Base-by-base conservation (phyloP, 2,329 filamentous ascomycete genomes). In the Aplosporella prunicola region DNA sequence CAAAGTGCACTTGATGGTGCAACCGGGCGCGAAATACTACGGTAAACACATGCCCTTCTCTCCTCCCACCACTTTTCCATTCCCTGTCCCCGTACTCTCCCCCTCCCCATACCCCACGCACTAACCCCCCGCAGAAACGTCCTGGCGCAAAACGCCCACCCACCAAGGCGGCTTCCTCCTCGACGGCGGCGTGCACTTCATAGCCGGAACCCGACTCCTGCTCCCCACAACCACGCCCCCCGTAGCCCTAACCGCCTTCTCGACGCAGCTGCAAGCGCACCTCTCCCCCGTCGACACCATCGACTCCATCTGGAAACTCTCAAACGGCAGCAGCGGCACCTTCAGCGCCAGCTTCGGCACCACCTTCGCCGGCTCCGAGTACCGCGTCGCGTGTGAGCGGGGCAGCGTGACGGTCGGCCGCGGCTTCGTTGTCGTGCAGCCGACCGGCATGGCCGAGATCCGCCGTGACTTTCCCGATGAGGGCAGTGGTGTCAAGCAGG, bases 81-180 rank as follows among this genome's bases (percentile, higher is more conserved):
- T n/a, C n/a, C n/a, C n/a, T n/a, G n/a, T n/a, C n/a, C n/a, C n/a
- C n/a, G n/a, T n/a, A n/a, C n/a, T n/a, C n/a, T n/a, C n/a, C n/a
- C n/a, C n/a, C n/a, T n/a, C n/a, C n/a, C n/a, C n/a, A n/a, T n/a
- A n/a, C n/a, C n/a, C n/a, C n/a, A n/a, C n/a, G n/a, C n/a, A n/a
- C 11, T 24, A 24, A 24, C 22, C 11, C 27, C 2, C 17, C 7
- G 22, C 22, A 57, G 66, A 70, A 44, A 74, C 70, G 0, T 48
- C 59, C 9, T 75, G 82, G 83, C 75, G 83, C 38, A 80, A 79
- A 55, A 69, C 62, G 39, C 82, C 82, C 1, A 66, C 72, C 35
- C 74, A 84, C 52, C 81, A 86, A 57, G 83, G 82, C 38, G 82
- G 83, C 0, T 87, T 86, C 53, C 56, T 87, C 38, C 71, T 88